Conservation (phyloP, 805 yeast genomes). For the Peterozyma toletana region DNA sequence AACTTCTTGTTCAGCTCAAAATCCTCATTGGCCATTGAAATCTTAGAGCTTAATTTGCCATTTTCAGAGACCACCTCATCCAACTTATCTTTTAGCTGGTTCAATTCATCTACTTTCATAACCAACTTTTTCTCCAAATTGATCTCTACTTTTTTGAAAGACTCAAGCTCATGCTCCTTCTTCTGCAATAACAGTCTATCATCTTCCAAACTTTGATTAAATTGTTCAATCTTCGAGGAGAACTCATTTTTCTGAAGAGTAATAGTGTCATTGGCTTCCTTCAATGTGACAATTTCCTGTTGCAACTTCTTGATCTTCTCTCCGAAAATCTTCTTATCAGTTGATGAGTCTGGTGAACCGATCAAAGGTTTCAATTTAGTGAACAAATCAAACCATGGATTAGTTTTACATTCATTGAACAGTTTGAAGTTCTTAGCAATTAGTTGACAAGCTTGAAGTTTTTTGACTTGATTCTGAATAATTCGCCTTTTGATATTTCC, state of each 20-base stretch:
- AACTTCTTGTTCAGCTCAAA: conserved; percentile 7
- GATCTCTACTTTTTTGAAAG: conserved; percentile 19
- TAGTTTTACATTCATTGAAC: conserved; percentile 39
- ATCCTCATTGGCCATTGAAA: background rate
- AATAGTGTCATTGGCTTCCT: conserved; percentile 17
- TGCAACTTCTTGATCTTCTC: conserved; percentile 50
- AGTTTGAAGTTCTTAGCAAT: conserved; percentile 54
- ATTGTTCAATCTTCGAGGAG: conserved; percentile 15
- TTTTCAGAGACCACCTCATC: conserved; percentile 16
- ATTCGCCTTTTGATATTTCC: conserved; percentile 54
- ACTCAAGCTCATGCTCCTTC: conserved; percentile 37
- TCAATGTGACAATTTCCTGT: conserved; percentile 47
- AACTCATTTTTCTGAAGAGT: conserved; percentile 2
- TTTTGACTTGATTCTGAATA: conserved; percentile 41
- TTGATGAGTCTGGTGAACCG: conserved; percentile 15
- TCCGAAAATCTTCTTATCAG: conserved; percentile 37
- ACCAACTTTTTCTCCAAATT: conserved; percentile 12
- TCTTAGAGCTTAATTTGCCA: conserved; percentile 15
- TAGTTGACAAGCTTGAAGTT: conserved; percentile 63
- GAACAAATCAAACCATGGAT: conserved; percentile 78
- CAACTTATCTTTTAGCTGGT: conserved; percentile 19
- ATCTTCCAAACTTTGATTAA: conserved; percentile 22
- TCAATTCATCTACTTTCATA: conserved; percentile 9
- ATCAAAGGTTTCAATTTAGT: conserved; percentile 70
- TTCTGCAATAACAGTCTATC: conserved; percentile 36